phyloP scores from a whole-genome alignment of 352 stramenopile genomes.

The Pythium sp. region DNA sequence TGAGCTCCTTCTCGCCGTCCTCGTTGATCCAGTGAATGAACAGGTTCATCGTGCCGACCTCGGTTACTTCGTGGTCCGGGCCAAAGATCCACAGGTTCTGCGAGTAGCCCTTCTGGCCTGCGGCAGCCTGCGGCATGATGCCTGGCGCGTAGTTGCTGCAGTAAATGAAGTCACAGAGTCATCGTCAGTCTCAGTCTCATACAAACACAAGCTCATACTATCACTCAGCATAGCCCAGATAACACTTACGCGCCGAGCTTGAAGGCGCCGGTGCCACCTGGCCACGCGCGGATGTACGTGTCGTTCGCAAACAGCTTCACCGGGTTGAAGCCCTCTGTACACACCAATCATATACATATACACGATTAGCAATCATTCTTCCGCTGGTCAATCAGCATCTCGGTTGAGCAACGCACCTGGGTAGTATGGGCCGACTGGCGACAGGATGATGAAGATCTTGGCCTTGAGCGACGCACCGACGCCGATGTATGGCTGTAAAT shows the following conservation, averaged over 20 bases:
- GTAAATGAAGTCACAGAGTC: conserved; percentile 5
- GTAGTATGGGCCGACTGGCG: conserved; percentile 97
- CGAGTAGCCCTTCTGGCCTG: conserved; percentile 82
- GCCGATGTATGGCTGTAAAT: conserved; percentile 82
- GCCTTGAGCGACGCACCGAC: conserved; percentile 85
- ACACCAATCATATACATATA: no score
- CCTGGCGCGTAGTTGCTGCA: conserved; percentile 78
- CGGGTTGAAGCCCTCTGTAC: conserved; percentile 84
- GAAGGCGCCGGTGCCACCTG: conserved; percentile 90
- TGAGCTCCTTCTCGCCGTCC: conserved; percentile 90
- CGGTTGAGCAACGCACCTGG: conserved; percentile 33
- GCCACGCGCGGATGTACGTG: conserved; percentile 94
- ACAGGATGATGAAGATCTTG: conserved; percentile 96
- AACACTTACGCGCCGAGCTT: conserved; percentile 89
- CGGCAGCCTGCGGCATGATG: conserved; percentile 92
- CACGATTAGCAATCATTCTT: no score
- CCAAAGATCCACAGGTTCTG: conserved; percentile 96
- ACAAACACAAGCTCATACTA: not conserved
- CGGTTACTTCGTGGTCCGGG: conserved; percentile 86
- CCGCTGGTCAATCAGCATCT: no score
- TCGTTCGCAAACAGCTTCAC: conserved; percentile 91
- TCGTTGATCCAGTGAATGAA: conserved; percentile 96
- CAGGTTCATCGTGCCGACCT: conserved; percentile 97
- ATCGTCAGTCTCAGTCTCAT: not conserved
- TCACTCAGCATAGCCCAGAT: not conserved